Conservation (phyloP, 495 filamentous ascomycete species). For the Tuber borchii region DNA sequence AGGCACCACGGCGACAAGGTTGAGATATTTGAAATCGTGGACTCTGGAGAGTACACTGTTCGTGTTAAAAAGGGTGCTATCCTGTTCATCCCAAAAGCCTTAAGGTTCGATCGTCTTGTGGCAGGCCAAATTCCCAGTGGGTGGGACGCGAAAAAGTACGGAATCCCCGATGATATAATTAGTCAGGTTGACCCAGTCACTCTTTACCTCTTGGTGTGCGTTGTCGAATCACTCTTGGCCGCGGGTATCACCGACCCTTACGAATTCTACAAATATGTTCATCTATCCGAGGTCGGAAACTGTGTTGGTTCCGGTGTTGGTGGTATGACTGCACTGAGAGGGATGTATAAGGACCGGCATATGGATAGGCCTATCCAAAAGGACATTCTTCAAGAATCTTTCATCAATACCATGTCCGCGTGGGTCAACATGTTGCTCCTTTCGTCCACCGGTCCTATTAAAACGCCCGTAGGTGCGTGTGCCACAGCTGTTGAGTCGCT, state of each 20-base stretch:
- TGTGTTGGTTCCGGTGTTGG: constrained; percentile 97
- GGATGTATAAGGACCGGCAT: constrained; percentile 98
- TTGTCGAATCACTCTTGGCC: constrained; percentile 79
- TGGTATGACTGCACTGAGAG: constrained; percentile 81
- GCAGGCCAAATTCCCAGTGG: constrained; percentile 94
- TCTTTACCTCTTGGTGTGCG: constrained; percentile 86
- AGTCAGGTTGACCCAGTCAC: constrained; percentile 95
- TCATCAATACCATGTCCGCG: constrained; percentile 99
- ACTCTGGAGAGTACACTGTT: constrained; percentile 89
- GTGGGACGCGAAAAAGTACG: constrained; percentile 91
- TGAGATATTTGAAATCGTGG: constrained; percentile 91
- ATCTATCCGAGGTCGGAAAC: constrained; percentile 96
- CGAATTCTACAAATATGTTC: constrained; percentile 99
- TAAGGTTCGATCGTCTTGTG: constrained; percentile 93
- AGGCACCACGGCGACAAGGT: constrained; percentile 94
- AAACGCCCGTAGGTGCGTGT: constrained; percentile 95
- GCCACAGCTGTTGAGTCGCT: constrained; percentile 95
- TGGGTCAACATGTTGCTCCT: constrained; percentile 99
- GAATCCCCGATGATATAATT: constrained; percentile 95
- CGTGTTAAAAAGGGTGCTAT: constrained; percentile 90
- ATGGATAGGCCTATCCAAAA: constrained; percentile 97
- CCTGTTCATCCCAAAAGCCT: constrained; percentile 90
- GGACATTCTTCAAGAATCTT: constrained; percentile 97
- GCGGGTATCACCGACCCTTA: constrained; percentile 99
- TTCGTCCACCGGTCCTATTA: constrained; percentile 95